Evolutionary conservation across 2,329 filamentous ascomycete genomes (phyloP).

Genomic region (Colletotrichum tamarilloi): DNA sequence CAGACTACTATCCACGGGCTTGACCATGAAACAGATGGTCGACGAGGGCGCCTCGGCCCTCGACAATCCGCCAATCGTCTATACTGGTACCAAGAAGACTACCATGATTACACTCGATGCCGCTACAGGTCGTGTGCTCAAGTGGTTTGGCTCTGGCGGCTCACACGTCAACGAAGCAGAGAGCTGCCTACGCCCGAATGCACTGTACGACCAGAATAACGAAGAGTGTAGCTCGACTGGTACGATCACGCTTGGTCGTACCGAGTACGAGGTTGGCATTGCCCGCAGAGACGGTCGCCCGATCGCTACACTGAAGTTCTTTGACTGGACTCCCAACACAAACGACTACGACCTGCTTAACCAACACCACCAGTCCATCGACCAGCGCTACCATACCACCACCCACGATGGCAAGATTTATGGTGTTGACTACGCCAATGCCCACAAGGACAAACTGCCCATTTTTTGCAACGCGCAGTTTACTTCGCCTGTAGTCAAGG

Average conservation of each 20-base stretch:
- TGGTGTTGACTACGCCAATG: slow-evolving; percentile 74
- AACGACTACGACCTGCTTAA: slow-evolving; percentile 87
- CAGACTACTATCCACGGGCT: slow-evolving; percentile 73
- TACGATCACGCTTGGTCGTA: slow-evolving; percentile 84
- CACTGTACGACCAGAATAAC: slow-evolving; percentile 72
- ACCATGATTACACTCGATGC: slow-evolving; percentile 91
- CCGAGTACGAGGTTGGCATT: slow-evolving; percentile 91
- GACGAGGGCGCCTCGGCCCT: slow-evolving; percentile 82
- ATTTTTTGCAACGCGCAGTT: slow-evolving; percentile 70
- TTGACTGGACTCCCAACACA: slow-evolving; percentile 95
- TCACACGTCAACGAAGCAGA: slow-evolving; percentile 75
- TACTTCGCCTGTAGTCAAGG: slow-evolving; percentile 76
- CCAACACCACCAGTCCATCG: slow-evolving; percentile 83
- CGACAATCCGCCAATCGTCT: slow-evolving; percentile 82
- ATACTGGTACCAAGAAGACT: slow-evolving; percentile 91
- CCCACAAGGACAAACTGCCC: slow-evolving; percentile 52
- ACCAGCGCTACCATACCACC: slow-evolving; percentile 90
- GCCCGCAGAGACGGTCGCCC: slow-evolving; percentile 78
- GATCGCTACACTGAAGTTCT: slow-evolving; percentile 91
- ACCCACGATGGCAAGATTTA: slow-evolving; percentile 87
- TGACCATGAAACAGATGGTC: slow-evolving; percentile 88
- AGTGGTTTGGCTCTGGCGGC: slow-evolving; percentile 83
- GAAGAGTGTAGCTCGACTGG: slow-evolving; percentile 84
- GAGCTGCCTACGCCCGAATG: slow-evolving; percentile 79
- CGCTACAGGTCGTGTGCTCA: slow-evolving; percentile 82